Percentiles rank a stretch among this genome's conserved stretches.
Evolutionary conservation across 495 filamentous ascomycete genomes (phyloP).

Genomic region (Penicillium flavigenum): DNA sequence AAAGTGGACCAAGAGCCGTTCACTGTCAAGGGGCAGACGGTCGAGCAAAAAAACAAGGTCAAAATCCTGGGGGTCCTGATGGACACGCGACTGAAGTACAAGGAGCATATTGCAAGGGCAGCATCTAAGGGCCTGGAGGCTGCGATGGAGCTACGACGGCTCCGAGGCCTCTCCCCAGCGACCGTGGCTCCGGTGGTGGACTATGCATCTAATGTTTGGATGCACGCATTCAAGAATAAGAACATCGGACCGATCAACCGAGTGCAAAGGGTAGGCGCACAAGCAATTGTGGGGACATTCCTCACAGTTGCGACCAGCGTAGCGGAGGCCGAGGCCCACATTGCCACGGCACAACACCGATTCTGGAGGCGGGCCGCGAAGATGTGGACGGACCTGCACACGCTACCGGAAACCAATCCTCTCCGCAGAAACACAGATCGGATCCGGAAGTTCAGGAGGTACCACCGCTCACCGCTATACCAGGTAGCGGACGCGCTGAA

Average conservation of each 20-base stretch:
- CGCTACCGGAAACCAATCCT: slow-evolving; percentile 26
- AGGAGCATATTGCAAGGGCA: too few relatives aligned
- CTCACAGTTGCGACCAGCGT: slow-evolving; percentile 18
- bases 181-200: too few relatives aligned
- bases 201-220: too few relatives aligned
- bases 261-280: slow-evolving; percentile 33
- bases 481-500: slow-evolving; percentile 10
- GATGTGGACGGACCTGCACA: slow-evolving; percentile 28
- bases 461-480: slow-evolving; percentile 15
- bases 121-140: too few relatives aligned
- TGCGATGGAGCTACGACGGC: too few relatives aligned
- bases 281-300: slow-evolving; percentile 32
- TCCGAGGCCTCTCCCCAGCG: too few relatives aligned
- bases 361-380: slow-evolving; percentile 26
- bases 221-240: slow-evolving; percentile 11
- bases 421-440: slow-evolving; percentile 18
- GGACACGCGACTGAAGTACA: too few relatives aligned
- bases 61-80: too few relatives aligned
- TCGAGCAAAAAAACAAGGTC: too few relatives aligned
- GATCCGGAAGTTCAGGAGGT: slow-evolving; percentile 2
- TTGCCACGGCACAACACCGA: slow-evolving; percentile 19
- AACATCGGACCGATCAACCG: slow-evolving; percentile 18
- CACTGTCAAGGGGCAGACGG: too few relatives aligned
- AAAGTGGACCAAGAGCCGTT: too few relatives aligned
- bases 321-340: slow-evolving; percentile 14